Base-by-base conservation (phyloP, 2,329 filamentous ascomycete species). In the Paramyrothecium roridum region DNA sequence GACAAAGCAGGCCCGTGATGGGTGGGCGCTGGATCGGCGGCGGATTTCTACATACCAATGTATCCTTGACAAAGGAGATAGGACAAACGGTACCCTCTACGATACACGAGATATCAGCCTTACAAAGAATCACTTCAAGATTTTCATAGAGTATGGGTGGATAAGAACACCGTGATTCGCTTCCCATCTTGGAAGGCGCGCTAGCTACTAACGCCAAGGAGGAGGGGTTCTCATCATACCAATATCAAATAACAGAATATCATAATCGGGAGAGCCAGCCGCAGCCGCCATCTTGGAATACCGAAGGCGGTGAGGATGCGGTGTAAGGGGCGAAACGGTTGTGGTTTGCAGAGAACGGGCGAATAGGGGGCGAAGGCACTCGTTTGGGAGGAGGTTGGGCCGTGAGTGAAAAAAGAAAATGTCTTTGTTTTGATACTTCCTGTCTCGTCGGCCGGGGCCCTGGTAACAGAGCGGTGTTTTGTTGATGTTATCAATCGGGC, bases 61-160 rank as follows among this genome's bases (percentile, higher is more conserved):
- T 84, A 70, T 92, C 87, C 75, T 90, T 90, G 73, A 93, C 90
- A 73, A 93, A 93, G 63, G 87, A 90, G 70, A 93, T 91, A 63
- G 88, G 88, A 71, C 89, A 92, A 60, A 93, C 86, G 51, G 90
- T 93, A 59, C 90, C 89, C 80, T 93, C 89, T 93, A 64, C 50
- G 62, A 56, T 51, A 55, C 47, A 48, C 37, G 54, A 34, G 45
- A 19, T 51, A 45, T 33, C 46, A 43, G 37, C 37, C n/a, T 19
- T 43, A 54, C 45, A 40, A n/a, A 23, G 22, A 46, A 3, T 49
- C 47, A 49, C 26, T 10, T 30, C 26, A 30, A 30, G 10, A 30
- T 30, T 6, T 10, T 30, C 26, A 30, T 30, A 30, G 26, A 30
- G 10, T 10, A 30, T 30, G 26, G 26, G 26, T 6, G 26, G 26